phyloP scores from a whole-genome alignment of 768 basidiomycete genomes.

The Trametes cubensis region DNA sequence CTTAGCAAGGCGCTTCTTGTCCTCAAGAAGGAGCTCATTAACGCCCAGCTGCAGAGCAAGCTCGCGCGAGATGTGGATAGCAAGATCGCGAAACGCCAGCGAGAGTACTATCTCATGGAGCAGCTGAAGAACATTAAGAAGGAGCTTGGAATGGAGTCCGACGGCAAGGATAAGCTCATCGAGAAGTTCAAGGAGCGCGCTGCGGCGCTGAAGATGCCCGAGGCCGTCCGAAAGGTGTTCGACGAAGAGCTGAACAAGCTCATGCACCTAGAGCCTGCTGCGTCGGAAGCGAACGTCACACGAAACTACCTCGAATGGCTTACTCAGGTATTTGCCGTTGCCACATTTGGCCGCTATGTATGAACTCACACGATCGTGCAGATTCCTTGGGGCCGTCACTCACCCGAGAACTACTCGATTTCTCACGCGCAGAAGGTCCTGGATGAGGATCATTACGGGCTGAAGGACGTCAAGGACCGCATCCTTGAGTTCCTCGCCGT shows the following conservation, averaged over 20 bases:
- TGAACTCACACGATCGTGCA: constrained; percentile 33
- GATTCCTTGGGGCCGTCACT: constrained; percentile 97
- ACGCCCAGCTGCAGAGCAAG: constrained; percentile 92
- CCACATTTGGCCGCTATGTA: constrained; percentile 5
- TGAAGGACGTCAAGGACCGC: constrained; percentile 89
- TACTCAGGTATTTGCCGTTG: constrained; percentile 56
- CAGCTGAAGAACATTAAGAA: constrained; percentile 96
- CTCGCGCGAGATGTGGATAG: constrained; percentile 90
- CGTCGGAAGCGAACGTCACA: constrained; percentile 91
- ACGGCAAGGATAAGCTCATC: constrained; percentile 92
- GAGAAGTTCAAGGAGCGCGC: constrained; percentile 92
- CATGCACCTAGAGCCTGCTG: constrained; percentile 84
- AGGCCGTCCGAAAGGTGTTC: constrained; percentile 87
- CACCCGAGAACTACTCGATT: constrained; percentile 90
- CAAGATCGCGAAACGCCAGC: constrained; percentile 92
- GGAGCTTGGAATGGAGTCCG: constrained; percentile 92
- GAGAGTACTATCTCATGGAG: constrained; percentile 96
- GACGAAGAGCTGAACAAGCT: constrained; percentile 95
- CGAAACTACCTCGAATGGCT: constrained; percentile 95
- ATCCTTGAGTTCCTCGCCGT: constrained; percentile 97
- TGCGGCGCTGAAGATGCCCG: constrained; percentile 82
- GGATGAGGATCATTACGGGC: constrained; percentile 94
- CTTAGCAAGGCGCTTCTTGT: constrained; percentile 89
- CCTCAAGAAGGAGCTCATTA: constrained; percentile 97
- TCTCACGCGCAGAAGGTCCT: constrained; percentile 78